Base-by-base conservation (phyloP, 306 rosid genomes). In the Gynostemma pentaphyllum region DNA sequence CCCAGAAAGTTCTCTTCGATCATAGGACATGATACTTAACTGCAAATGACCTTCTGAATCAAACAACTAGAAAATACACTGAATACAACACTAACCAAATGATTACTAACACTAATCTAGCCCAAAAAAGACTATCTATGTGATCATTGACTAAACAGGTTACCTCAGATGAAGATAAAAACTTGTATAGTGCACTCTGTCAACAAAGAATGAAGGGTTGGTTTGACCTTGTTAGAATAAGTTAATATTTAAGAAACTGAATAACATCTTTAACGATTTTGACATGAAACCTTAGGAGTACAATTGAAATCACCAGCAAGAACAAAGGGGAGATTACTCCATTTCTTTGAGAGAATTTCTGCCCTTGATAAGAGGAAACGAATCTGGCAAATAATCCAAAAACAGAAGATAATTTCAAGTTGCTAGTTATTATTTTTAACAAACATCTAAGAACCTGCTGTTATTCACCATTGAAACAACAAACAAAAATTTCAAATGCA, bases 141-240 rank as follows among this genome's bases (percentile, higher is more conserved):
- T 23, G 23, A 37, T 60, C 34, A 60, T 2, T 24, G 47, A 61
- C 22, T 26, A 79, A 45, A 66, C 34, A 27, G 72, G 65, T 80
- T 70, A 87, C 97, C 89, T 90, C 78, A n/a, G 95, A 85, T 30
- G 87, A 81, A 46, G 87, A 83, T 79, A 85, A 69, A 75, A 87
- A 87, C 79, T 87, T 77, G 85, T 91, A 90, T 76, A 90, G 83
- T 66, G 89, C 91, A 81, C 97, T 87, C 97, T 85, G 95, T 72
- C 73, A 69, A 76, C 42, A 23, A 71, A 67, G 16, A 65, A 70
- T 24, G 47, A 65, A 51, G 23, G 23, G 56, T 36, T 73, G 23
- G 56, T 36, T 73, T 67, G 62, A 48, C 28, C 44, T 42, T 45
- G 36, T 26, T 28, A 40, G 19, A 63, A n/a, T 39, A 56, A 19